Evolutionary conservation across 345 rosid genomes (phyloP), one percentile per base, ranked within the genome.

Genomic region (Excoecaria agallocha): DNA sequence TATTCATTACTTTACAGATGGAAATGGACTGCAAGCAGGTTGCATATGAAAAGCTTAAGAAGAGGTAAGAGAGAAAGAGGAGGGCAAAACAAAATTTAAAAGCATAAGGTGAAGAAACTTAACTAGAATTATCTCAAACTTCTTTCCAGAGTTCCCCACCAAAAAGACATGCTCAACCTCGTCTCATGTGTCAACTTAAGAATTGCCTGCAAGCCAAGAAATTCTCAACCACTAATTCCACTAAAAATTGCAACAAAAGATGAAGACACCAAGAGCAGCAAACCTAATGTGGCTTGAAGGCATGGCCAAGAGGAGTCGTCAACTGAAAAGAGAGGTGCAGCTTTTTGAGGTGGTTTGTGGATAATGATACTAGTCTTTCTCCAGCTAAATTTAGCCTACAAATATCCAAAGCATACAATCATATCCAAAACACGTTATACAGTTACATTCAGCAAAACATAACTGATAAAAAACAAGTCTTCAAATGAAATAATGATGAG

Each of bases 271-370:
- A 63, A 54, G 70, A 64, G 51, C 37, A 62, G 77, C 78, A 72
- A 69, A 96, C 99, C 97, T 96, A 98, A 82, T 93, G 98, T 72
- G 98, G 99, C 85, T 83, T 88, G 86, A 93, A 96, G 60, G 84
- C 82, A 74, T 16, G 84, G 43, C 90, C 93, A 70, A 52, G 75
- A 76, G 98, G 95, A 70, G 90, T 86, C 66, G 89, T 84, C 82
- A 96, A 79, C 66, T 77, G 86, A 73, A 89, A 93, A 6, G 93
- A 87, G n/a, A 96, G 75, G 5, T 87, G 93, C 74, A 96, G 79
- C 87, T 91, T 96, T 80, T 96, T 96, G 48, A 96, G 99, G 78
- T 96, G 99, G 81, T 93, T 96, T 49, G 98, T 98, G 46, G 93
- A 83, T 77, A 93, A 82, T 51, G 97, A 85, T 66, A 88, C 82